Conservation (phyloP, 2,329 filamentous ascomycete genomes). For the Fusarium incarnatum region DNA sequence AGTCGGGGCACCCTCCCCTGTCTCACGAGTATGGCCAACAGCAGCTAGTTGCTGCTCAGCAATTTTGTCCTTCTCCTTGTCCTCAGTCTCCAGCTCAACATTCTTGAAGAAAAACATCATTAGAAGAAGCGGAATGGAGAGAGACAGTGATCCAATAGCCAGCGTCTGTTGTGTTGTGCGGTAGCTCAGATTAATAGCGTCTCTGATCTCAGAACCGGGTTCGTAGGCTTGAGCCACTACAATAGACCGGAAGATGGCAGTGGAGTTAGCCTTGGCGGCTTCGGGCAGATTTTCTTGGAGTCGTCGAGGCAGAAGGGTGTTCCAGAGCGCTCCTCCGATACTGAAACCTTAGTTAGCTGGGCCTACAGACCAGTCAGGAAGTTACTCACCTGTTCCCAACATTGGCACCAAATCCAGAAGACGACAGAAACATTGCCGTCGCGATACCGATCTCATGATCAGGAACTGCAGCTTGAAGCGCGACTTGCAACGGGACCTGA, state of each 20-base stretch:
- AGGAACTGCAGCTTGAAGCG: conserved; percentile 10
- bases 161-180: conserved; percentile 36
- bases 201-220: conserved; percentile 3
- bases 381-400: conserved; percentile 1
- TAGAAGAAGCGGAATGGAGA: conserved; percentile 23
- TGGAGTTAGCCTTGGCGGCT: conserved; percentile 16
- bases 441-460: conserved; percentile 30
- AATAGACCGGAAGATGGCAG: conserved; percentile 43
- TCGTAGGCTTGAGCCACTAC: conserved; percentile 39
- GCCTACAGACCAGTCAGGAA: no score
- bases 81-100: conserved; percentile 25
- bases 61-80: neutral
- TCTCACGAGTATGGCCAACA: no score
- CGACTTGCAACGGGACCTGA: conserved; percentile 18
- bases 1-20: no score
- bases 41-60: neutral
- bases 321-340: neutral
- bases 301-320: neutral
- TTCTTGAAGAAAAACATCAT: conserved; percentile 39
- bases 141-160: conserved; percentile 30
- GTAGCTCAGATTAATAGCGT: conserved; percentile 34
- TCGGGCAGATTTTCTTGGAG: neutral
- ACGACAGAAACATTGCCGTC: conserved; percentile 31
- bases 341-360: no score
- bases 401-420: conserved; percentile 31